These are phyloP conservation scores for Rhododendron mucronatum DNA, from an alignment of 148 eudicot genomes.

Conservation along the genomic window DNA sequence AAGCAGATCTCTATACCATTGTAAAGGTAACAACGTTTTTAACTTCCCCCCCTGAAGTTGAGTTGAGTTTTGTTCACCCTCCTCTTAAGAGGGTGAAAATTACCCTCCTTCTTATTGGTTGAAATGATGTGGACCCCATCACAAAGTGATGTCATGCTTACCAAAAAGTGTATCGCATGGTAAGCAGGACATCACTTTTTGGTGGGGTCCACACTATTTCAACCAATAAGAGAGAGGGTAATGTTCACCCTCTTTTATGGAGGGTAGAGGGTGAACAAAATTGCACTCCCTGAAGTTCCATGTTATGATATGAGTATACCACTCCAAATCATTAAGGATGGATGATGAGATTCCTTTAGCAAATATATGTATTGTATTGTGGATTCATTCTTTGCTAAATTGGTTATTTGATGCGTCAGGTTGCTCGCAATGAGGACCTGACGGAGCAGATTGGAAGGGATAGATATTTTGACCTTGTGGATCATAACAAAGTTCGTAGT, in stretches of 20 bases:
- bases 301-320: not conserved
- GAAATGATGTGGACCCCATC: no score
- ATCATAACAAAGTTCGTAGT: slow-evolving; percentile 70
- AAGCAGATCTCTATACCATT: slow-evolving; percentile 76
- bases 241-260: no score
- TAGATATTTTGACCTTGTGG: slow-evolving; percentile 81
- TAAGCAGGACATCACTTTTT: no score
- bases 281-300: not conserved
- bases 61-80: not conserved
- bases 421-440: slow-evolving; percentile 77
- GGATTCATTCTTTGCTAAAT: not conserved
- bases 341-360: not conserved
- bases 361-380: not conserved
- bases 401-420: slow-evolving; percentile 31
- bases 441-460: slow-evolving; percentile 69
- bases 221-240: no score
- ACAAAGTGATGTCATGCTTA: no score
- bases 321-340: not conserved
- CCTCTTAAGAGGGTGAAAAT: no score
- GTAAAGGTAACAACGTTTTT: slow-evolving; percentile 50
- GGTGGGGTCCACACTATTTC: no score
- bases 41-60: not conserved
- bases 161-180: no score
- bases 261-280: no score
- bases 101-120: no score